A percentile compares a stretch with the other conserved stretches of the same genome.
Evolutionary conservation across 129 eudicot species (phyloP).

Genomic region (Chrysanthemum makinoi): DNA sequence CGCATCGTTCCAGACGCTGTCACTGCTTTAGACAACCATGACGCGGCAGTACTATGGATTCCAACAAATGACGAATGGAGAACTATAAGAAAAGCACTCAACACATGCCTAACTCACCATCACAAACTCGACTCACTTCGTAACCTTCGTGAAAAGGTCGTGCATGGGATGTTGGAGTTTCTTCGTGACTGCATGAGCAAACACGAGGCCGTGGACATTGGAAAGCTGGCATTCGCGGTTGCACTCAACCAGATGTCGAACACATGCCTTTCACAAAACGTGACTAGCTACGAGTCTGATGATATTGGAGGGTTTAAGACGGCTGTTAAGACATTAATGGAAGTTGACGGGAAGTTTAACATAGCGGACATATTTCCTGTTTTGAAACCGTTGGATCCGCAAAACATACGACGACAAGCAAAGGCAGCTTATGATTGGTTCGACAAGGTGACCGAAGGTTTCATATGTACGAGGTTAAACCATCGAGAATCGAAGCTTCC

Average conservation of each 20-base stretch:
- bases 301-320: slow-evolving; percentile 34
- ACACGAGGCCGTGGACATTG: slow-evolving; percentile 35
- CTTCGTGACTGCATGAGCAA: slow-evolving; percentile 20
- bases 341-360: slow-evolving; percentile 50
- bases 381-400: slow-evolving; percentile 51
- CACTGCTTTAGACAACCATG: slow-evolving; percentile 27
- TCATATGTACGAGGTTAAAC: slow-evolving; percentile 27
- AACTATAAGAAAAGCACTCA: slow-evolving; percentile 42
- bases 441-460: slow-evolving; percentile 23
- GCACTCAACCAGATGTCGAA: slow-evolving; percentile 53
- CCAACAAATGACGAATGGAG: slow-evolving; percentile 43
- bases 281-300: slow-evolving; percentile 33
- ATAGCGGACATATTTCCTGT: slow-evolving; percentile 48
- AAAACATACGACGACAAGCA: slow-evolving; percentile 41
- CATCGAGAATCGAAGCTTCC: slow-evolving; percentile 20
- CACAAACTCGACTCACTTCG: slow-evolving; percentile 43
- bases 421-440: slow-evolving; percentile 39
- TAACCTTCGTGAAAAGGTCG: slow-evolving; percentile 32
- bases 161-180: slow-evolving; percentile 34
- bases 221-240: slow-evolving; percentile 41
- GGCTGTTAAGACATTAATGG: slow-evolving; percentile 39
- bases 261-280: slow-evolving; percentile 42
- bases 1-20: slow-evolving; percentile 44
- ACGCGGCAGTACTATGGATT: slow-evolving; percentile 46
- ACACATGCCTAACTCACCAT: slow-evolving; percentile 32